Evolutionary conservation across 2,329 filamentous ascomycete genomes (phyloP).

Genomic region (Colletotrichum cereale): DNA sequence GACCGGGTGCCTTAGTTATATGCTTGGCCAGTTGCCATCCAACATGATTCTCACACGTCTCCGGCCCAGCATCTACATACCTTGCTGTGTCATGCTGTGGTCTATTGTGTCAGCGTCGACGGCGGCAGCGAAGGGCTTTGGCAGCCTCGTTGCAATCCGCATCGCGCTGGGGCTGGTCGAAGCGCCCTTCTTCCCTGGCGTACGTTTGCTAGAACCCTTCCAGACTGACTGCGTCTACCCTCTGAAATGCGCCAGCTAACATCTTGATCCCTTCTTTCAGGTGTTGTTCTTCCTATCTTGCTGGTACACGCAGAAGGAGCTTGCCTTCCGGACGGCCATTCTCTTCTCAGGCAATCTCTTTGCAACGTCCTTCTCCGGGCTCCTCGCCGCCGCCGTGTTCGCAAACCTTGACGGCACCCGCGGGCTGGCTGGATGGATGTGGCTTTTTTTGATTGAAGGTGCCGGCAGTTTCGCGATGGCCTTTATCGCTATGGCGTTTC

Average conservation of each 20-base stretch:
- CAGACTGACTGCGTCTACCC: neutral
- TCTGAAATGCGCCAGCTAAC: neutral
- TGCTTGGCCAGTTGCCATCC: slow-evolving; percentile 40
- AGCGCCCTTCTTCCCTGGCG: neutral
- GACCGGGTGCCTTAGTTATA: neutral
- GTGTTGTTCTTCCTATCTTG: neutral
- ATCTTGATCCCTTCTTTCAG: neutral
- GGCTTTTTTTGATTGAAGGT: neutral
- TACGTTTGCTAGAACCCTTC: neutral
- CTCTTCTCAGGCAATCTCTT: neutral
- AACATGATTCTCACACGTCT: slow-evolving; percentile 42
- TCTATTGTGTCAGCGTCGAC: slow-evolving; percentile 35
- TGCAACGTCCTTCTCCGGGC: neutral
- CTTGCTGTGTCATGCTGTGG: slow-evolving; percentile 38
- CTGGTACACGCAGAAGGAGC: neutral
- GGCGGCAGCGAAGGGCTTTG: slow-evolving; percentile 29
- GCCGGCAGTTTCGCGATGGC: neutral
- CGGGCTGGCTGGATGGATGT: neutral
- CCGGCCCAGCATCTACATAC: slow-evolving; percentile 43
- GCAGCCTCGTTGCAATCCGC: slow-evolving; percentile 21
- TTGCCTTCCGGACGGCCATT: neutral
- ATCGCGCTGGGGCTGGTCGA: neutral
- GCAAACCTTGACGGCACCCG: neutral
- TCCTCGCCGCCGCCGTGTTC: neutral
- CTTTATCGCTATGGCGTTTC: neutral